Evolutionary conservation across 176 grass and related monocot species (phyloP), one percentile per base, ranked within the genome.

Genomic region (Oryza nivara): DNA sequence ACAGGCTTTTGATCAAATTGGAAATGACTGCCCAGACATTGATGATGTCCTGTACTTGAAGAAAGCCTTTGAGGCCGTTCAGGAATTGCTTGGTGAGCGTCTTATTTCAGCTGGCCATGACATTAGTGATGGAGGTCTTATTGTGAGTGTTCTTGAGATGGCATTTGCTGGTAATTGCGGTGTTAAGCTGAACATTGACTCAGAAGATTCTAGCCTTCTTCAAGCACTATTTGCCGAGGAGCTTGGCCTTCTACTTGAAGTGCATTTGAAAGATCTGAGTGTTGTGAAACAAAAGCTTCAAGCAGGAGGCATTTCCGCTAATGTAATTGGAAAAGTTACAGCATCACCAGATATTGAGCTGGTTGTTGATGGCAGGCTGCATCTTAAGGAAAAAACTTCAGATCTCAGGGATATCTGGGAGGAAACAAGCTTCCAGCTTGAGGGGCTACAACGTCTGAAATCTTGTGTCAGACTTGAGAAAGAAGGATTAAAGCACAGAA

Each of bases 131-230:
- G 96, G 93, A 44, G 93, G 96, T 13, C 80, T 98, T 81, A 88
- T 95, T 81, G 88, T 98, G 75, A 73, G 87, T 75, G 49, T 92
- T 81, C 83, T 98, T 77, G 93, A 95, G 84, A 98, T 98, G 96
- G 81, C 96, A 80, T 98, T 98, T 88, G 91, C 92, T 70, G 93
- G 96, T 58, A 98, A 98, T 52, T 93, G 85, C 73, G 96, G 96
- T 79, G 15, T 95, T 63, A 88, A 88, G 26, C 83, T 98, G 61
- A 84, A 92, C 70, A 85, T 95, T 72, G 84, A 88, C 30, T 92
- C 88, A 19, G 74, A 84, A 78, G 86, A 84, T 73, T 65, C 79
- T 25, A 81, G 77, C 72, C 48, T 89, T 84, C 76, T 95, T 64
- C 85, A 93, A 81, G 86, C 78, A 69, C 83, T 98, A 32, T 98